Percentiles rank a stretch among this genome's conserved stretches.
Conservation (phyloP, 2,329 filamentous ascomycete genomes). For the Dothistroma septosporum region DNA sequence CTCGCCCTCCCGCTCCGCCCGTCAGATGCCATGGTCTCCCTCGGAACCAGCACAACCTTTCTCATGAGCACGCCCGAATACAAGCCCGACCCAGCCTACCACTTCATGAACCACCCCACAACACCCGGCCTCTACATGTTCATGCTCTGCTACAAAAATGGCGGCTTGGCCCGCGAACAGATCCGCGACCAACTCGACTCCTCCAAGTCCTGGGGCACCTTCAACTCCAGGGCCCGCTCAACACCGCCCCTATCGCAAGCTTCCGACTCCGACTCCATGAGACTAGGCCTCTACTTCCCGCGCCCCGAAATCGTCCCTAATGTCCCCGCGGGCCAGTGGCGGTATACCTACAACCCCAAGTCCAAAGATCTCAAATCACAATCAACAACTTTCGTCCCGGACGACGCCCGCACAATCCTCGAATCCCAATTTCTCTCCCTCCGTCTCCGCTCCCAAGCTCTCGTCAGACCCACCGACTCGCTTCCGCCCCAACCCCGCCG, state of each 20-base stretch:
- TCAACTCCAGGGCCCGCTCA: conserved; percentile 68
- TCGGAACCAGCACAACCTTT: conserved; percentile 95
- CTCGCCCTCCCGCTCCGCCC: conserved; percentile 81
- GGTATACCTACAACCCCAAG: conserved; percentile 59
- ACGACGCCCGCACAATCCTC: conserved; percentile 79
- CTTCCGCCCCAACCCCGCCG: conserved; percentile 81
- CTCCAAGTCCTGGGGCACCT: conserved; percentile 63
- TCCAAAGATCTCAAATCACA: conserved; percentile 45
- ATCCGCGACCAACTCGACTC: conserved; percentile 75
- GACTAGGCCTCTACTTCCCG: conserved; percentile 90
- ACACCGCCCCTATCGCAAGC: conserved; percentile 66
- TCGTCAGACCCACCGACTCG: conserved; percentile 52
- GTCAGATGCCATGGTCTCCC: conserved; percentile 86
- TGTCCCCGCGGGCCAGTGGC: conserved; percentile 78
- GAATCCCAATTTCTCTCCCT: conserved; percentile 94
- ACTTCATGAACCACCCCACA: conserved; percentile 98
- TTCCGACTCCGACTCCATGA: conserved; percentile 55
- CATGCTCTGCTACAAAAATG: conserved; percentile 99
- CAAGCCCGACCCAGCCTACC: conserved; percentile 82
- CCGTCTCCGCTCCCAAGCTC: conserved; percentile 73
- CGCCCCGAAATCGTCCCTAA: conserved; percentile 95
- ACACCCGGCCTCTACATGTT: conserved; percentile 95
- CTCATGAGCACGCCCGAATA: conserved; percentile 94
- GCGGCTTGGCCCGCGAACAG: conserved; percentile 84
- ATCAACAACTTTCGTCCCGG: conserved; percentile 45